phyloP scores from a whole-genome alignment of 805 yeast genomes.

The Candida peoriensis region DNA sequence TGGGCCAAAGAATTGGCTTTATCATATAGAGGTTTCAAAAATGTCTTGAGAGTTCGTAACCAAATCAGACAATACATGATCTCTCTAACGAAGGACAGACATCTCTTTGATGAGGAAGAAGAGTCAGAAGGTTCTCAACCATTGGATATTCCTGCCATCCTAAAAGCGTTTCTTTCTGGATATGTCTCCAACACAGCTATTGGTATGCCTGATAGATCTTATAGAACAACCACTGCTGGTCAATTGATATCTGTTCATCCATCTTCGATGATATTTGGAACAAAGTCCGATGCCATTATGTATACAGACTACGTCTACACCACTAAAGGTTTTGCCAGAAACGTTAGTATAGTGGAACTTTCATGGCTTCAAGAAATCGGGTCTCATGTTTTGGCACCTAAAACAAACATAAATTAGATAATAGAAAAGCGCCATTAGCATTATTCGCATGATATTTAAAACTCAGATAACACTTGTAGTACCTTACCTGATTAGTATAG shows the following conservation, averaged over 20 bases:
- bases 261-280: constrained; percentile 81
- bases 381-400: constrained; percentile 18
- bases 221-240: constrained; percentile 77
- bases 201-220: constrained; percentile 92
- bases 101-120: constrained; percentile 16
- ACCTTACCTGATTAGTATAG: too few relatives aligned
- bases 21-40: constrained; percentile 73
- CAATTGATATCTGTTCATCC: constrained; percentile 89
- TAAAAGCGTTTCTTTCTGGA: constrained; percentile 80
- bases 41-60: constrained; percentile 66
- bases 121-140: constrained; percentile 16
- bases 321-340: constrained; percentile 87
- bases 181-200: constrained; percentile 86
- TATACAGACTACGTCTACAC: constrained; percentile 93
- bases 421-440: too few relatives aligned
- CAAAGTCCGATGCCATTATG: constrained; percentile 80
- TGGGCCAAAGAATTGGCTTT: constrained; percentile 84
- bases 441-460: too few relatives aligned
- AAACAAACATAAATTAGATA: too few relatives aligned
- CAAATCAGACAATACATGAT: constrained; percentile 73
- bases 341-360: constrained; percentile 74
- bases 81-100: constrained; percentile 36
- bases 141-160: constrained; percentile 49
- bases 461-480: too few relatives aligned
- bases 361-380: constrained; percentile 78